phyloP scores from a whole-genome alignment of 768 basidiomycete species.

The Trametes villosa region DNA sequence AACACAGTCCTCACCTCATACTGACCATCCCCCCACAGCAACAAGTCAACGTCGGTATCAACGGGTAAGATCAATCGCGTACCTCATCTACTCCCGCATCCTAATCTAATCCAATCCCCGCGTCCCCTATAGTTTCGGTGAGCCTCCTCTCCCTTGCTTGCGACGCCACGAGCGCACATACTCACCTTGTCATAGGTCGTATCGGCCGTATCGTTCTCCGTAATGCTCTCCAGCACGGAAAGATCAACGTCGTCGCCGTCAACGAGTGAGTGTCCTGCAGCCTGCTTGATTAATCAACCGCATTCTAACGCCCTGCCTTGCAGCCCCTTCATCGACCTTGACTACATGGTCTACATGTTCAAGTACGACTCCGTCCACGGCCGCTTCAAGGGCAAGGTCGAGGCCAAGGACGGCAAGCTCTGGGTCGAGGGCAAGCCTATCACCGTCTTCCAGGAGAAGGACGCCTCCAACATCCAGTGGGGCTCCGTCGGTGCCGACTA shows the following conservation, averaged over 20 bases:
- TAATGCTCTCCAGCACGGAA: slow-evolving; percentile 80
- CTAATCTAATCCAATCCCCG: slow-evolving; percentile 19
- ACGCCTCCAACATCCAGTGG: slow-evolving; percentile 89
- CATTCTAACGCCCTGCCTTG: slow-evolving; percentile 8
- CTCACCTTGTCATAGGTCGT: slow-evolving; percentile 64
- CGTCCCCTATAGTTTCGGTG: slow-evolving; percentile 68
- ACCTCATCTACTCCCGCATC: slow-evolving; percentile 7
- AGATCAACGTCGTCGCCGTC: slow-evolving; percentile 87
- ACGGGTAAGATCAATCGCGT: slow-evolving; percentile 64
- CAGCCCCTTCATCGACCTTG: slow-evolving; percentile 96
- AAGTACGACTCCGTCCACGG: slow-evolving; percentile 95
- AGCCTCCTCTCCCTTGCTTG: slow-evolving; percentile 31
- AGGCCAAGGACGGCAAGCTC: slow-evolving; percentile 88
- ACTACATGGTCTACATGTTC: slow-evolving; percentile 99
- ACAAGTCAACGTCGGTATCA: slow-evolving; percentile 91
- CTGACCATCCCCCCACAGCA: slow-evolving; percentile 6
- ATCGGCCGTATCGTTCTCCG: slow-evolving; percentile 98
- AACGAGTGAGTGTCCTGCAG: slow-evolving; percentile 74
- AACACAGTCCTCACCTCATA: neutral
- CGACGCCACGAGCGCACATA: neutral
- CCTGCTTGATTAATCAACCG: slow-evolving; percentile 1
- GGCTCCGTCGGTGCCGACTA: slow-evolving; percentile 81
- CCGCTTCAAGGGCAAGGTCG: slow-evolving; percentile 85
- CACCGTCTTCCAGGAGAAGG: slow-evolving; percentile 80
- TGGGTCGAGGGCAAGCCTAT: slow-evolving; percentile 79